phyloP scores from a whole-genome alignment of 768 basidiomycete species.

The Filobasidium floriforme region DNA sequence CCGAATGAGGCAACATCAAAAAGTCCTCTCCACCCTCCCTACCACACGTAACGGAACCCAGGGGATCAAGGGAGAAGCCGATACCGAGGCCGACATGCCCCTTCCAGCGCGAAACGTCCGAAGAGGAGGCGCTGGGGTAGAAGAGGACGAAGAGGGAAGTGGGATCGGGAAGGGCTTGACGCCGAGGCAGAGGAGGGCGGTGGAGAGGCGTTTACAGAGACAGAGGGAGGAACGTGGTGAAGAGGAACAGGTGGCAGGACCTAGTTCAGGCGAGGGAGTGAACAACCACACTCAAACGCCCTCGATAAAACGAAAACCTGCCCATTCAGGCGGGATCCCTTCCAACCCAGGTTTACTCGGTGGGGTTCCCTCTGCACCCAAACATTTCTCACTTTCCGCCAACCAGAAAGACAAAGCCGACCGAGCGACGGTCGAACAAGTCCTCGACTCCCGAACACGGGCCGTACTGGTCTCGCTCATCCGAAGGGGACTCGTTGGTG shows the following conservation, averaged over 20 bases:
- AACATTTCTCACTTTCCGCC: constrained; percentile 78
- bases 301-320: not conserved
- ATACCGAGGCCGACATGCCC: constrained; percentile 44
- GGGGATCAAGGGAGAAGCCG: constrained; percentile 20
- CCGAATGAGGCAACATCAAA: constrained; percentile 75
- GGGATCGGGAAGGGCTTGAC: constrained; percentile 8
- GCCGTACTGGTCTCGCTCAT: constrained; percentile 95
- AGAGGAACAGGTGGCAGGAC: constrained; percentile 1
- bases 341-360: constrained; percentile 14
- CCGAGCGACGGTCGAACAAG: constrained; percentile 92
- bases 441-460: constrained; percentile 89
- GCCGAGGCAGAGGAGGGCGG: constrained; percentile 5
- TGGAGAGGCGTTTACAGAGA: constrained; percentile 2
- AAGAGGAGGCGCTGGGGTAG: constrained; percentile 15
- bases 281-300: not conserved
- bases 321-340: not conserved
- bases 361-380: constrained; percentile 67
- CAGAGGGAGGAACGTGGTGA: not conserved
- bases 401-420: constrained; percentile 94
- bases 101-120: constrained; percentile 50
- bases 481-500: constrained; percentile 73
- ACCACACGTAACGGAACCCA: constrained; percentile 56
- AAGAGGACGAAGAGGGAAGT: constrained; percentile 3
- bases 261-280: not conserved
- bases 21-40: constrained; percentile 55